phyloP scores from a whole-genome alignment of 2,329 filamentous ascomycete species.

The Fusarium odoratissimum region DNA sequence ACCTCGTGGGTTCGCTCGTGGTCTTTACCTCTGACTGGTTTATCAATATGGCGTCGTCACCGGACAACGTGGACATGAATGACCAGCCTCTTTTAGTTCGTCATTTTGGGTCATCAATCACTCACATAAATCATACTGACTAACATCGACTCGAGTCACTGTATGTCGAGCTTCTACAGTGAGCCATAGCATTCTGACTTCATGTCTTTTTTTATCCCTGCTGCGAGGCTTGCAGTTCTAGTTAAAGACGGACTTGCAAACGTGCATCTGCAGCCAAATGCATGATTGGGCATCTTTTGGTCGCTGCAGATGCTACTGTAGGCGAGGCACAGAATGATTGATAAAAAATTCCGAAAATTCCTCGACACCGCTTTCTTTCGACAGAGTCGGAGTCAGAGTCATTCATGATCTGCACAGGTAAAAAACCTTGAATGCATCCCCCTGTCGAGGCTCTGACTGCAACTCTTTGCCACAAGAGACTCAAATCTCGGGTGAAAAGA shows the following conservation, averaged over 20 bases:
- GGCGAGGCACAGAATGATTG: conserved; percentile 23
- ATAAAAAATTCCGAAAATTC: conserved; percentile 15
- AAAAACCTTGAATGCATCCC: conserved; percentile 22
- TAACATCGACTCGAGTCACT: background rate
- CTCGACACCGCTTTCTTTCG: conserved; percentile 41
- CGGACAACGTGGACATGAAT: conserved; percentile 31
- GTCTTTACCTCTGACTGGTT: conserved; percentile 23
- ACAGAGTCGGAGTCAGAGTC: conserved; percentile 20
- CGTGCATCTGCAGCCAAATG: conserved; percentile 22
- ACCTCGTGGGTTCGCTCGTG: conserved; percentile 25
- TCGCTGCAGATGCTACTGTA: conserved; percentile 16
- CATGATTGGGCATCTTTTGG: conserved; percentile 29
- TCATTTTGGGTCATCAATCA: conserved; percentile 2
- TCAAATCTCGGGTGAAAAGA: conserved; percentile 9
- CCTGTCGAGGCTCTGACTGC: conserved; percentile 12
- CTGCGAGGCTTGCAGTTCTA: conserved; percentile 28
- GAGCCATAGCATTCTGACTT: conserved; percentile 28
- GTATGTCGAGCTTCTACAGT: conserved; percentile 9
- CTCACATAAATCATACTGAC: background rate
- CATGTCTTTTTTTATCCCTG: conserved; percentile 15
- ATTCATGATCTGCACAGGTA: conserved; percentile 40
- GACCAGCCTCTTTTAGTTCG: conserved; percentile 28
- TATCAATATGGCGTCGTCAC: conserved; percentile 36
- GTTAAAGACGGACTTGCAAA: conserved; percentile 27
- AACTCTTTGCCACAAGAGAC: background rate